Conservation (phyloP, 2,329 filamentous ascomycete genomes). For the Talaromyces sp. region DNA sequence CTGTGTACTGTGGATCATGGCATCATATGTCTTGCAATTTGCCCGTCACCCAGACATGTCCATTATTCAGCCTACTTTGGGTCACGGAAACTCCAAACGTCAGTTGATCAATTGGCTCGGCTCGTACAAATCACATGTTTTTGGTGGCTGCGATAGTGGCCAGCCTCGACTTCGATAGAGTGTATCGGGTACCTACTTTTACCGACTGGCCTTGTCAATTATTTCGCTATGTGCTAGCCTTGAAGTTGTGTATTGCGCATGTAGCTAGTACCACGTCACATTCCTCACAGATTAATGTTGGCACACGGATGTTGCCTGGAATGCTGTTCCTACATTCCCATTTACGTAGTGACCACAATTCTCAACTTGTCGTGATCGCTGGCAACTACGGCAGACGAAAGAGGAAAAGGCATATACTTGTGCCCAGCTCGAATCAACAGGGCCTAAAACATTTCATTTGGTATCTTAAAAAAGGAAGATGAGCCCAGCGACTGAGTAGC, state of each 20-base stretch:
- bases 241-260: background rate
- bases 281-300: background rate
- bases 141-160: background rate
- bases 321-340: background rate
- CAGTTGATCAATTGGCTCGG: background rate
- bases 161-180: background rate
- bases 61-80: background rate
- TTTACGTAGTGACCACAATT: background rate
- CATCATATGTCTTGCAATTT: constrained; percentile 11
- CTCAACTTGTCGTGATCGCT: background rate
- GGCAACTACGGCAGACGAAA: background rate
- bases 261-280: background rate
- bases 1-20: background rate
- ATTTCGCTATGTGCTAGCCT: background rate
- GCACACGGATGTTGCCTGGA: background rate
- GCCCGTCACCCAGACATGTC: background rate
- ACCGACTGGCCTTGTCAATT: background rate
- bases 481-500: background rate
- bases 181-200: background rate
- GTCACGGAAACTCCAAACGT: background rate
- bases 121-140: background rate
- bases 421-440: background rate
- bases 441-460: background rate
- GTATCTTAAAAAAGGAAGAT: background rate
- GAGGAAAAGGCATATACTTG: background rate